A percentile compares a stretch with the other conserved stretches of the same genome.
These are phyloP conservation scores for Micromonas pusilla DNA, from an alignment of 139 green algal species.

Conservation along the genomic window DNA sequence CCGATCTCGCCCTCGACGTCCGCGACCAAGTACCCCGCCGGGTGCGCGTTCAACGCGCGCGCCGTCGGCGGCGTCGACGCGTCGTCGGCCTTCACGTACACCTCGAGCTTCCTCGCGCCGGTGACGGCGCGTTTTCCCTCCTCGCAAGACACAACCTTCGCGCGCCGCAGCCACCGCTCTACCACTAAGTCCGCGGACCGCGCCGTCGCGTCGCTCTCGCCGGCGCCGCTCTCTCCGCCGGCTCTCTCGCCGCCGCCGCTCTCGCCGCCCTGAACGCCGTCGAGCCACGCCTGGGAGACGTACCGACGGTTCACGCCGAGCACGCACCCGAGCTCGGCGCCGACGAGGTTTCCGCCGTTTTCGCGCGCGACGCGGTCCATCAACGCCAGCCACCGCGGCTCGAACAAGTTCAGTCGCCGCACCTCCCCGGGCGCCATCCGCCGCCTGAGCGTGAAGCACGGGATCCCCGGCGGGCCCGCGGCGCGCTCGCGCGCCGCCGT, in stretches of 20 bases:
- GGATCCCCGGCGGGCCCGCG: background rate
- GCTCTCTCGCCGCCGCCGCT: no score
- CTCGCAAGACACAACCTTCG: background rate
- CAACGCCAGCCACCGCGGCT: constrained; percentile 17
- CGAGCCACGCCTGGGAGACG: background rate
- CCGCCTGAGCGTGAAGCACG: constrained; percentile 13
- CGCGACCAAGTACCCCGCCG: constrained; percentile 16
- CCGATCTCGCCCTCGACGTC: background rate
- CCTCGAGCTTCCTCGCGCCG: constrained; percentile 19
- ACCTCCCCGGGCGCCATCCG: background rate
- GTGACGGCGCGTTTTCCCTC: constrained; percentile 8
- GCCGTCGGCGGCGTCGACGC: no score
- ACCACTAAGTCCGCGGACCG: background rate
- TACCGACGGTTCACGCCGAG: constrained; percentile 13
- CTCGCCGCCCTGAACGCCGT: background rate
- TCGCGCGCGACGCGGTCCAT: constrained; percentile 7
- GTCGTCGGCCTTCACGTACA: constrained; percentile 13
- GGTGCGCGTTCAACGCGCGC: background rate
- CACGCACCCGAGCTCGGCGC: constrained; percentile 14
- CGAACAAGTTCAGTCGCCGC: constrained; percentile 21
- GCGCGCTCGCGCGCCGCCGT: background rate
- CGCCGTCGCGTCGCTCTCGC: background rate
- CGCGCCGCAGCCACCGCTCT: background rate
- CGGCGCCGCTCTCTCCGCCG: background rate
- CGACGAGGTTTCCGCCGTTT: constrained; percentile 19